Base-by-base conservation (phyloP, 345 rosid genomes). In the Arabidopsis arenosa region DNA sequence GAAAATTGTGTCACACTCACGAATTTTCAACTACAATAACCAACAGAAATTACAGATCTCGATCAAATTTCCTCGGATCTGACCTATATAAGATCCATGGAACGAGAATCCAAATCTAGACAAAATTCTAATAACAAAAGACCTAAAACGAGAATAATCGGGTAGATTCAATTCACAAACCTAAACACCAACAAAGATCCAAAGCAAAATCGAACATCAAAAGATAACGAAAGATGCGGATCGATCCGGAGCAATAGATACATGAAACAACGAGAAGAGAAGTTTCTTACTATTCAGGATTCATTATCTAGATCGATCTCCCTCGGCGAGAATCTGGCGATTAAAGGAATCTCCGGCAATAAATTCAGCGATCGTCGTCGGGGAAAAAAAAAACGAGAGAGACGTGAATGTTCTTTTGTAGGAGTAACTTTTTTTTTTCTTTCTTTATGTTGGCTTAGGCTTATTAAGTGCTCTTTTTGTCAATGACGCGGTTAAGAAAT, bases 261-360 rank as follows among this genome's bases (percentile, higher is more conserved):
- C 1, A 71, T 44, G 12, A 47, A 47, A 14, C 15, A 1, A 68
- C 0, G 43, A 54, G 14, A 67, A 52, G 57, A 78, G 52, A 73
- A 60, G 74, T 4, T 7, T 35, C 81, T 79, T 79, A 79, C 81
- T 79, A 79, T 67, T 79, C 81, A 66, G 81, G 78, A 73, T 79
- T 79, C 81, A 79, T 79, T 35, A n/a, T 9, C 6, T 35, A 51
- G 77, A 78, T 72, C 59, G 73, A 78, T 77, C 62, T 48, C 26
- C 37, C 18, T 28, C 32, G 37, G 56, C 37, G 59, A 66, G 13
- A 73, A n/a, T 58, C 41, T 58, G 68, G 5, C 18, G 62, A 30
- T 14, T 7, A 2, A 28, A 33, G 53, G 35, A 72, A 48, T 32
- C 45, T 37, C 69, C 68, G 77, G 77, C 51, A 63, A 35, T 43